These are phyloP conservation scores for Volutella citrinella DNA, from an alignment of 2,329 filamentous ascomycete species.

Conservation along the genomic window DNA sequence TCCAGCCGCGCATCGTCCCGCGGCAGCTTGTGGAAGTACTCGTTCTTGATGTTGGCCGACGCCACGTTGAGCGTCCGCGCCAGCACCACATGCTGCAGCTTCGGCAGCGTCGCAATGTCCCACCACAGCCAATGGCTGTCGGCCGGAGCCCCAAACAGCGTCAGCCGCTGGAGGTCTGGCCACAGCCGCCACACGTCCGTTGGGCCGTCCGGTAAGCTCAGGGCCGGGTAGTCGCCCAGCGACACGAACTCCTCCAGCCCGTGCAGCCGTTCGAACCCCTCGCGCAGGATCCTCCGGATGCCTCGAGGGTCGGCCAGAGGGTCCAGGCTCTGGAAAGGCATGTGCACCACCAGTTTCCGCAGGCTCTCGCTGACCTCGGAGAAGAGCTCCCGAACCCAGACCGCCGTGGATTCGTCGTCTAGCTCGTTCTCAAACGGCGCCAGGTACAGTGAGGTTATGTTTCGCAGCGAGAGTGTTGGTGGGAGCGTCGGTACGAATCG, in stretches of 20 bases:
- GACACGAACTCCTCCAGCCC: constrained; percentile 47
- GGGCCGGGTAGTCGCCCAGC: constrained; percentile 43
- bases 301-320: constrained; percentile 40
- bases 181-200: constrained; percentile 42
- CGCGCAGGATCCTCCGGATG: constrained; percentile 38
- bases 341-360: constrained; percentile 44
- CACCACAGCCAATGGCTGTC: constrained; percentile 38
- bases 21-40: constrained; percentile 36
- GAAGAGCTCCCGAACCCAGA: constrained; percentile 41
- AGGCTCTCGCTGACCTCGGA: constrained; percentile 38
- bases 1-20: constrained; percentile 24
- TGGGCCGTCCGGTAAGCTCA: constrained; percentile 31
- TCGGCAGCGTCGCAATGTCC: constrained; percentile 33
- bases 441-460: constrained; percentile 41
- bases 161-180: constrained; percentile 39
- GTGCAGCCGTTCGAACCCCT: constrained; percentile 42
- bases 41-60: constrained; percentile 36
- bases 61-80: constrained; percentile 34
- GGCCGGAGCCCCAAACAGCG: constrained; percentile 39
- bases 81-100: constrained; percentile 41
- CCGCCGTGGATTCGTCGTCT: constrained; percentile 38
- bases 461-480: constrained; percentile 25
- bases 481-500: constrained; percentile 28
- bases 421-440: constrained; percentile 34
- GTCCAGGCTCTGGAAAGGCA: constrained; percentile 43